Evolutionary conservation across 148 eudicot genomes (phyloP).

Genomic region (Heliamphora exappendiculata): DNA sequence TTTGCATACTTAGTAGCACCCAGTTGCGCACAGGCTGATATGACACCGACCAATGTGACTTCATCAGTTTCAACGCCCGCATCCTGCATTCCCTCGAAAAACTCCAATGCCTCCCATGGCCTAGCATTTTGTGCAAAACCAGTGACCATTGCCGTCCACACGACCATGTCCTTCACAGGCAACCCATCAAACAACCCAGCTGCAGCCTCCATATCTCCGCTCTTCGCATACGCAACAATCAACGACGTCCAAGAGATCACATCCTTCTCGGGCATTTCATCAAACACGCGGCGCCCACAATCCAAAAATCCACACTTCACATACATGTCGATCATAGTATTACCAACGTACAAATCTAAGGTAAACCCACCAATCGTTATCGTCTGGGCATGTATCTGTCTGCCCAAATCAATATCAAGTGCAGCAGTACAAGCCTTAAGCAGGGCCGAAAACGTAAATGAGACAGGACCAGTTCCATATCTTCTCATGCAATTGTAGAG

Average conservation of each 20-base stretch:
- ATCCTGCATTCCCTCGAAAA: conserved; percentile 39
- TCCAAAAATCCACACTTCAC: conserved; percentile 38
- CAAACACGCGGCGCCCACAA: conserved; percentile 43
- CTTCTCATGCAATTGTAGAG: conserved; percentile 34
- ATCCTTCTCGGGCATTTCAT: conserved; percentile 53
- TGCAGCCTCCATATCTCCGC: conserved; percentile 37
- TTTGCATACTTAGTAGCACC: conserved; percentile 37
- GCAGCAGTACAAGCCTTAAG: conserved; percentile 31
- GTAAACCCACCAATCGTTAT: conserved; percentile 42
- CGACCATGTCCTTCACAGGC: conserved; percentile 31
- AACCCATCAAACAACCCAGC: conserved; percentile 44
- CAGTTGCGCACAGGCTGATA: conserved; percentile 60
- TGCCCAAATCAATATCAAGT: conserved; percentile 27
- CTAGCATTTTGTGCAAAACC: conserved; percentile 42
- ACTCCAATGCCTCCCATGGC: conserved; percentile 40
- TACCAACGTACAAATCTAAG: conserved; percentile 32
- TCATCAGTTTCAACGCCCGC: conserved; percentile 41
- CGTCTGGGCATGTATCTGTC: conserved; percentile 39
- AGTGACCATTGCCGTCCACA: conserved; percentile 45
- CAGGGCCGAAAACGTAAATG: conserved; percentile 44
- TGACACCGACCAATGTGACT: conserved; percentile 40
- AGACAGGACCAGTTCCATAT: conserved; percentile 20
- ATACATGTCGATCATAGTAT: conserved; percentile 43
- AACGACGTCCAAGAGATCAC: conserved; percentile 36
- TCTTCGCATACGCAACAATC: conserved; percentile 39